Base-by-base conservation (phyloP, 108 stramenopile genomes). In the Cyclotella cryptica region DNA sequence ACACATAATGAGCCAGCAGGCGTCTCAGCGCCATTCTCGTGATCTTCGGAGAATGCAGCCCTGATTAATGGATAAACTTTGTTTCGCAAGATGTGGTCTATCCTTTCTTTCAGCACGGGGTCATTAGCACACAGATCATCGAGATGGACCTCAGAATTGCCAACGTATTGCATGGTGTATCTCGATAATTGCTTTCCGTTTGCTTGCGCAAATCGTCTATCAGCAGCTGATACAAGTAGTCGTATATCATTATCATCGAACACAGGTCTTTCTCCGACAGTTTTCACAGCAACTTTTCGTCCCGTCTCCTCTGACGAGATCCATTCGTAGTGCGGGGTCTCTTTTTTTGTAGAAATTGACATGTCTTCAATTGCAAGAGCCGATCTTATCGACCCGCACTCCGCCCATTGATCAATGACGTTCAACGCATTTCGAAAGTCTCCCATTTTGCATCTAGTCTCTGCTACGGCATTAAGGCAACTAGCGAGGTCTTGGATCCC, bases 51-150 rank as follows among this genome's bases (percentile, higher is more conserved):
- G 80, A 89, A 92, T 42, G 84, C 84, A 47, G 75, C 43, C 27
- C 84, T 84, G 29, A 92, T 75, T 27, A 86, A 46, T 22, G 91
- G 88, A 73, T 92, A 92, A 0, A 89, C 75, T 74, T 77, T 78
- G 4, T 53, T 58, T 65, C 61, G 73, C 42, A 88, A 66, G n/a
- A 81, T 65, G 13, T 42, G 69, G 52, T 81, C 69, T 30, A 81
- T 71, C 57, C 63, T 75, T 44, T 44, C 63, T 61, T 74, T 81
- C 43, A 81, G 52, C 12, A 57, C 30, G 27, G 69, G 80, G 35
- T 81, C 74, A 21, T 21, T 61, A 27, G 63, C 69, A 60, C 80
- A 81, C 12, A 81, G 62, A 29, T 81, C 80, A 30, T 81, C 80
- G 9, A 81, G 68, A 19, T 81, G 80, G 17, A 81, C 69, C 44